These are phyloP conservation scores for Trichoderma semiorbis DNA, from an alignment of 2,329 filamentous ascomycete species.

Conservation along the genomic window DNA sequence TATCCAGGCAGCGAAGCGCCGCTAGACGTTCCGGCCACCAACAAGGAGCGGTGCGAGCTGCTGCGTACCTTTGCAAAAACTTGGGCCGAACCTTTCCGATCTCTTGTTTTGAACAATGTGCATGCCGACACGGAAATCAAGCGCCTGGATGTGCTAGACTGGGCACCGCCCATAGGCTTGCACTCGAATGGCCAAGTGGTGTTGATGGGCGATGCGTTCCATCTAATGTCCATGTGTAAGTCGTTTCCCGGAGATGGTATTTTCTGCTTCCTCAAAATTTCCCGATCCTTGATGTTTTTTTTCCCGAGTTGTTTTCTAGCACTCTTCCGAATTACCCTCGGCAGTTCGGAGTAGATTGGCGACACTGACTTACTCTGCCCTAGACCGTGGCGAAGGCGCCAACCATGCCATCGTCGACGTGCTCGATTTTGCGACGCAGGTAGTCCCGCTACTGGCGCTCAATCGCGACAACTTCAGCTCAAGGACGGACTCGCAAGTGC, in stretches of 20 bases:
- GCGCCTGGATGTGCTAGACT: conserved; percentile 47
- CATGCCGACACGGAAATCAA: conserved; percentile 42
- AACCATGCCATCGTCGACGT: conserved; percentile 56
- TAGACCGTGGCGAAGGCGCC: conserved; percentile 55
- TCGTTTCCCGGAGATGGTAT: conserved; percentile 10
- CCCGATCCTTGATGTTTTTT: not conserved
- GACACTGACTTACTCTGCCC: not conserved
- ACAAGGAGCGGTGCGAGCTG: conserved; percentile 37
- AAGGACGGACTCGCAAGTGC: not conserved
- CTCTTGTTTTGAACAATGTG: conserved; percentile 37
- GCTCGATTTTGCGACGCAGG: conserved; percentile 38
- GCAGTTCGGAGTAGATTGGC: not conserved
- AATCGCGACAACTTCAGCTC: conserved; percentile 4
- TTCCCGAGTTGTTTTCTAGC: not conserved
- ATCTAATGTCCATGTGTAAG: conserved; percentile 60
- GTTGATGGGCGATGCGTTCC: conserved; percentile 53
- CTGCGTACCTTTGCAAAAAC: conserved; percentile 42
- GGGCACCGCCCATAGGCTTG: conserved; percentile 37
- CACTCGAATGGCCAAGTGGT: conserved; percentile 41
- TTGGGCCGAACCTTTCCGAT: conserved; percentile 50
- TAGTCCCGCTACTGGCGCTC: conserved; percentile 25
- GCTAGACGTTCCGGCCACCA: conserved; percentile 37
- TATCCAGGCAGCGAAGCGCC: conserved; percentile 34
- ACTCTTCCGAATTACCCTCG: not conserved
- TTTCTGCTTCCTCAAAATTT: not conserved